These are phyloP conservation scores for Linum trigynum DNA, from an alignment of 345 rosid species.

Conservation along the genomic window DNA sequence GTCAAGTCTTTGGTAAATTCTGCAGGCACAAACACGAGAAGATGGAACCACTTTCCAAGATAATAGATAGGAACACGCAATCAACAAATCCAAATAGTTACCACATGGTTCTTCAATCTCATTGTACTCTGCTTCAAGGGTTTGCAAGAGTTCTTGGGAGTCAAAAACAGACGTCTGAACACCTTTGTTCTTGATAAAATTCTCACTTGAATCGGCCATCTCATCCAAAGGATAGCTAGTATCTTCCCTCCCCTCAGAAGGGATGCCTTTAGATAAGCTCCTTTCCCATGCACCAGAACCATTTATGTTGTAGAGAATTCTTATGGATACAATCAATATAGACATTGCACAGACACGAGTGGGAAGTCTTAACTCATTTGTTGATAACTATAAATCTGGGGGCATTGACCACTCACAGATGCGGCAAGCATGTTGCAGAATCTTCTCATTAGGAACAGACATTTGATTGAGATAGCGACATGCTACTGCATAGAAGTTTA, in stretches of 20 bases:
- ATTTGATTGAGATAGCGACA: constrained; percentile 43
- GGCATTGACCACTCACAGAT: no score
- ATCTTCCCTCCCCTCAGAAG: no score
- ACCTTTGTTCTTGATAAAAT: no score
- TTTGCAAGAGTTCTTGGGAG: constrained; percentile 43
- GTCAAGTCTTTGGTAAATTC: constrained; percentile 40
- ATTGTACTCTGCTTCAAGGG: constrained; percentile 32
- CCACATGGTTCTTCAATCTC: constrained; percentile 19
- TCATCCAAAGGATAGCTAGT: constrained; percentile 14
- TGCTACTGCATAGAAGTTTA: constrained; percentile 58
- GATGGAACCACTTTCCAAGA: no score
- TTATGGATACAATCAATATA: constrained; percentile 45
- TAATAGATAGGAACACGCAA: no score
- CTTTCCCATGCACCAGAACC: constrained; percentile 69
- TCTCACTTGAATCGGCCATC: no score
- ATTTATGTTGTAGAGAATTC: constrained; percentile 48
- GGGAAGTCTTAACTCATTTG: constrained; percentile 50
- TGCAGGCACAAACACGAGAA: no score
- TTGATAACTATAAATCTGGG: constrained; percentile 64
- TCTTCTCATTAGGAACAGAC: constrained; percentile 42
- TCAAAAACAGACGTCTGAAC: no score
- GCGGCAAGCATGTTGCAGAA: constrained; percentile 44
- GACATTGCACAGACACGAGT: constrained; percentile 51
- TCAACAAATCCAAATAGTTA: no score
- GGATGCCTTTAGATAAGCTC: no score